Evolutionary conservation across 805 yeast genomes (phyloP).

Genomic region (Maudiozyma serrabonitensis): DNA sequence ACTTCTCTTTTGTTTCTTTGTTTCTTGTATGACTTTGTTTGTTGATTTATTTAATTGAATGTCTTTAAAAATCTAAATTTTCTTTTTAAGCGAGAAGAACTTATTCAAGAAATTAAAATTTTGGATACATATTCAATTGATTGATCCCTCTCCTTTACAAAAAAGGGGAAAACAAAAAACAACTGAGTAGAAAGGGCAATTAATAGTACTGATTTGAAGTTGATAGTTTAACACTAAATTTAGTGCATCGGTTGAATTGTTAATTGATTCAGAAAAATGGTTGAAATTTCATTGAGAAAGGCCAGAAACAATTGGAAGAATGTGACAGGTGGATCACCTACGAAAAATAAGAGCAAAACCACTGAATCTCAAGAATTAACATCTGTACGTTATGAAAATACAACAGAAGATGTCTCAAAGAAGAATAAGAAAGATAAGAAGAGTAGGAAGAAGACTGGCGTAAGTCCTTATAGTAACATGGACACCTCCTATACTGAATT

Average conservation of each 20-base stretch:
- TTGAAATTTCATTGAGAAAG: slow-evolving; percentile 28
- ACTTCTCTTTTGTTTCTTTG: not conserved
- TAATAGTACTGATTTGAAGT: no score
- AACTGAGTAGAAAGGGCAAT: no score
- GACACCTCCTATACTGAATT: slow-evolving; percentile 10
- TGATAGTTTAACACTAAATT: no score
- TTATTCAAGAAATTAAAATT: no score
- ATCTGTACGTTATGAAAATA: not conserved
- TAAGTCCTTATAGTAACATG: slow-evolving; percentile 5
- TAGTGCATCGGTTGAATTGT: no score
- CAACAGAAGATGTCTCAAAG: not conserved
- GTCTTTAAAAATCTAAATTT: no score
- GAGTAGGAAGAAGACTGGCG: slow-evolving; percentile 3
- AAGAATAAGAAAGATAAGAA: slow-evolving; percentile 4
- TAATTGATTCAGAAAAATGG: slow-evolving; percentile 14
- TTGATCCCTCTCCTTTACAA: no score
- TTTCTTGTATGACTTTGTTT: not conserved
- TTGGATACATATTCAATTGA: no score
- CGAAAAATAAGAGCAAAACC: slow-evolving; percentile 2
- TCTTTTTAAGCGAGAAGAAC: no score
- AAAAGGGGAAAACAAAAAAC: no score
- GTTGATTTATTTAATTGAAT: no score
- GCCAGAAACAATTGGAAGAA: slow-evolving; percentile 25
- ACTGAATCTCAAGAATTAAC: slow-evolving; percentile 5
- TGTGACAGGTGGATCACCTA: slow-evolving; percentile 8